A percentile compares a stretch with the other conserved stretches of the same genome.
Conservation (phyloP, 75 land plant species). For the Pinus albicaulis region DNA sequence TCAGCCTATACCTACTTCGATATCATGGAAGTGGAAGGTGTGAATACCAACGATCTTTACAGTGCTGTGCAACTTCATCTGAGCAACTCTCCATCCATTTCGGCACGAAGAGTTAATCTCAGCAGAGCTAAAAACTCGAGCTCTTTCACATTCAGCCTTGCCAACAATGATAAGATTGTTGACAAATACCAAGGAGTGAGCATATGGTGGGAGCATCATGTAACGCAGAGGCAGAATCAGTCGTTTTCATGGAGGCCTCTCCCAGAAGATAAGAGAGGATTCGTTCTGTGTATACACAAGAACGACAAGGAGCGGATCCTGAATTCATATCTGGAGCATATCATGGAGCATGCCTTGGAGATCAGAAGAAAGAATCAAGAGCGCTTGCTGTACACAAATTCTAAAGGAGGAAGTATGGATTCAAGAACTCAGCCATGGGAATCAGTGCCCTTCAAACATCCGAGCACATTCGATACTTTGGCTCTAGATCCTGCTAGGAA, state of each 20-base stretch:
- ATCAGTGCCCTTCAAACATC: slow-evolving; percentile 89
- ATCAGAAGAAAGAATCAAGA: slow-evolving; percentile 50
- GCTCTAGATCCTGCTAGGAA: slow-evolving; percentile 78
- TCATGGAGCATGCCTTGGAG: slow-evolving; percentile 46
- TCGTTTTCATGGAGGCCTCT: slow-evolving; percentile 53
- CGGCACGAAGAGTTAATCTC: slow-evolving; percentile 55
- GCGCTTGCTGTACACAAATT: slow-evolving; percentile 63
- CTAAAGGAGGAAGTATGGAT: slow-evolving; percentile 54
- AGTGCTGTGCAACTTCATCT: slow-evolving; percentile 69
- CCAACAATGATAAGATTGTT: slow-evolving; percentile 58
- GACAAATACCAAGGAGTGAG: slow-evolving; percentile 49
- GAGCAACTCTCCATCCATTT: slow-evolving; percentile 46
- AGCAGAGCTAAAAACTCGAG: slow-evolving; percentile 65
- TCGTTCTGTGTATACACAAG: slow-evolving; percentile 63
- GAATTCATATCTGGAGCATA: slow-evolving; percentile 56
- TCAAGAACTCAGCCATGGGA: slow-evolving; percentile 74
- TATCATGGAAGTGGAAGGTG: slow-evolving; percentile 76
- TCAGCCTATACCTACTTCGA: slow-evolving; percentile 73
- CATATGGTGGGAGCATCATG: slow-evolving; percentile 50
- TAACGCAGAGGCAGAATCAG: slow-evolving; percentile 46
- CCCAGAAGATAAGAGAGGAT: slow-evolving; percentile 72
- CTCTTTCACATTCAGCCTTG: slow-evolving; percentile 65
- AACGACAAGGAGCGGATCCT: slow-evolving; percentile 49
- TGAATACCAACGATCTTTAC: slow-evolving; percentile 86
- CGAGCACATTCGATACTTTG: slow-evolving; percentile 77